These are phyloP conservation scores for Lizonia empirigonia DNA, from an alignment of 2,329 filamentous ascomycete species.

Conservation along the genomic window DNA sequence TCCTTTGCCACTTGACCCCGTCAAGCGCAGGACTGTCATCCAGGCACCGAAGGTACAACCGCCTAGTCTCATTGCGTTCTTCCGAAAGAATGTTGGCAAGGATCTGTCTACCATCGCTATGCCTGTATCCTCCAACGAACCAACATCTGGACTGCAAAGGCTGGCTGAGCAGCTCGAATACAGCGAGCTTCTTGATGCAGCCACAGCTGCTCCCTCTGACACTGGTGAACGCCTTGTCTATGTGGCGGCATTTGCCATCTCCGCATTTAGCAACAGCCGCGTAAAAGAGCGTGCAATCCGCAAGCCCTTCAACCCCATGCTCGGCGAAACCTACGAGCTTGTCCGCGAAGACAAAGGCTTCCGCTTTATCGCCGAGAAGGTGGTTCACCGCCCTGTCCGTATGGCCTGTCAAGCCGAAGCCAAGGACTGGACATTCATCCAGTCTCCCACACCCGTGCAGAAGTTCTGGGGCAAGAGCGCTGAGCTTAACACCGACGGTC, in stretches of 20 bases:
- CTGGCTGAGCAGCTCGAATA: conserved; percentile 92
- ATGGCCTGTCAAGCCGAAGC: conserved; percentile 93
- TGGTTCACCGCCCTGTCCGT: conserved; percentile 88
- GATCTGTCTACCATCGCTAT: conserved; percentile 96
- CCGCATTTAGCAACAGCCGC: conserved; percentile 78
- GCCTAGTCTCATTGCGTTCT: conserved; percentile 89
- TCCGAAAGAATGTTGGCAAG: conserved; percentile 97
- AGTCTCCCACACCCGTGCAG: conserved; percentile 85
- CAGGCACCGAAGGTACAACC: conserved; percentile 76
- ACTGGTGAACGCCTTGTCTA: conserved; percentile 77
- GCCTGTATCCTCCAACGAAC: conserved; percentile 96
- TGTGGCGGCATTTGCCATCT: conserved; percentile 88
- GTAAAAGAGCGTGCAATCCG: conserved; percentile 90
- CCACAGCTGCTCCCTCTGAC: conserved; percentile 57
- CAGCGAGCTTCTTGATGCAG: conserved; percentile 77
- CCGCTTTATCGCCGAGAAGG: conserved; percentile 92
- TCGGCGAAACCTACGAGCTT: conserved; percentile 94
- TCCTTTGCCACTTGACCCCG: conserved; percentile 75
- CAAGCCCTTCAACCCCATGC: conserved; percentile 96
- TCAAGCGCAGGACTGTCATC: conserved; percentile 73
- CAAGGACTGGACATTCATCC: conserved; percentile 81
- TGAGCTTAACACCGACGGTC: conserved; percentile 91
- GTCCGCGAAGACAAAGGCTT: conserved; percentile 86
- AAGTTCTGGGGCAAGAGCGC: conserved; percentile 99
- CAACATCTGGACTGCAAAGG: conserved; percentile 83